Evolutionary conservation across 2,329 filamentous ascomycete species (phyloP), one percentile per base, ranked within the genome.

Genomic region (Bipolaris victoriae): DNA sequence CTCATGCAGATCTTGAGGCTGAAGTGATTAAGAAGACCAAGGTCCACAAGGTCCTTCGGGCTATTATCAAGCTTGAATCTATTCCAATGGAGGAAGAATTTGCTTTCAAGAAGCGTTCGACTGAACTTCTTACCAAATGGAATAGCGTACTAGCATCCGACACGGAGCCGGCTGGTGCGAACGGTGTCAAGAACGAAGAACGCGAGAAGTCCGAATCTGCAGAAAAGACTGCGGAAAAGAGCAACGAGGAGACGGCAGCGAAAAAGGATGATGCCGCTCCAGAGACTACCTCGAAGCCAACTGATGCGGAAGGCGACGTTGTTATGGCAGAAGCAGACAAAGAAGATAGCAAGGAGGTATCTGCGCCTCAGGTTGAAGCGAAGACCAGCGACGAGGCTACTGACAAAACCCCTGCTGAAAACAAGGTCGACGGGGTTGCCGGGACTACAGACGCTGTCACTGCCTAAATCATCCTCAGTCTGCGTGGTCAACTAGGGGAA

Each of bases 11-110:
- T 63, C 85, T 98, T 4, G 94, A 98, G 74, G 91, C 90, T 29
- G 87, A 88, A 64, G 95, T 97, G 68, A 97, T 98, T 70, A 88
- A 91, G 62, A 83, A 81, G 13, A 99, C 95, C 61, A 99, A 98
- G 84, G 97, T 99, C 78, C 94, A 98, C 86, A 99, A 99, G 81
- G 94, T 99, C 10, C 84, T 99, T 55, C 97, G 96, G 81, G 92
- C 90, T 4, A 95, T 99, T 65, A 82, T 97, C 69, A 97, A 97
- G 81, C 83, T 99, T 7, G 85, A 88, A 41, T 84, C 84, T 3
- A 96, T 99, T 66, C 74, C 74, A 1, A 89, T 88, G 60, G 95
- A 99, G 64, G 90, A 93, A 35, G 90, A 96, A 65, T 96, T 89
- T 77, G 81, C 90, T 53, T 97, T 99, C 85, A 96, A 95, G 81